Base-by-base conservation (phyloP, 2,329 filamentous ascomycete genomes). In the Clarireedia homoeocarpa region DNA sequence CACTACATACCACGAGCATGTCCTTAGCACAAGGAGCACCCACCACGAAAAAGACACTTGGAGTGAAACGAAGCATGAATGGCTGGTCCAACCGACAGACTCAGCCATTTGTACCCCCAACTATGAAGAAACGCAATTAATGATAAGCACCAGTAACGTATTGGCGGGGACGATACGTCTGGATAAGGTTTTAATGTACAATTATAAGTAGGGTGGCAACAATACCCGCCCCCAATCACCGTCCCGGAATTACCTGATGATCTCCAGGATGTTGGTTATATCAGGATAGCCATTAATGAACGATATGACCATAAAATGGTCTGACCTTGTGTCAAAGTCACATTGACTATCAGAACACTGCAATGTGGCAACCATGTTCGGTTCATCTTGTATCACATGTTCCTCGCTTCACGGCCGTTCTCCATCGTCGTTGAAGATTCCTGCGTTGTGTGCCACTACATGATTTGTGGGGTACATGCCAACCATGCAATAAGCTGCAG, bases 51-150 rank as follows among this genome's bases (percentile, higher is more conserved):
- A 75, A 69, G 63, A 79, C 77, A n/a, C 60, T 80, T 54, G 79
- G 79, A 1, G 71, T 77, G 58, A 71, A 74, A 58, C 59, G 66
- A 53, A 75, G 72, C 52, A 73, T 81, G 70, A 72, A 77, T 59
- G 75, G 75, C 2, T 80, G 78, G 78, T 57, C 57, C 30, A 65
- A 63, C 56, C 58, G 62, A 44, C 63, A 62, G 39, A 60, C 58
- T 5, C 58, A 63, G 39, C 54, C 58, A 15, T 68, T 69, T 44
- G 58, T 61, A 10, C 67, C 66, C 14, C 66, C 66, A 20, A 65
- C 57, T 10, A 65, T 64, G 51, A 65, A 59, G 49, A 53, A 14
- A 54, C 47, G 15, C 51, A 53, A 48, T 20, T 44, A 51, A 52
- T 39, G 23, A 50, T 44, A 34, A 34, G 30, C 34, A 51, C 34